Conservation (phyloP, 768 basidiomycete species). For the Dictyophora rubrovolvata region DNA sequence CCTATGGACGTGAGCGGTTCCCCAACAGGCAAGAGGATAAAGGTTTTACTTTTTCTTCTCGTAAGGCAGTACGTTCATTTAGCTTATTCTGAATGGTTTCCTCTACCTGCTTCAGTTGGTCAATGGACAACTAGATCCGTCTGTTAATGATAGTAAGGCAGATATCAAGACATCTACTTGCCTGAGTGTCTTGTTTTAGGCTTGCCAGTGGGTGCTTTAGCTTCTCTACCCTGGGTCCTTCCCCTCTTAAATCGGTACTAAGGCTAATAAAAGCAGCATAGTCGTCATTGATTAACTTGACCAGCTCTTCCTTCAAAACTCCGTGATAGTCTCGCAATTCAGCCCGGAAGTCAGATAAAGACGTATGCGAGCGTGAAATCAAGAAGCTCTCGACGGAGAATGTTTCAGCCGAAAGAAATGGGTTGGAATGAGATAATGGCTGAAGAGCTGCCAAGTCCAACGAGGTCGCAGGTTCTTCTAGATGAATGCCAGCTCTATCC, state of each 20-base stretch:
- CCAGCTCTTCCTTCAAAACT: constrained; percentile 82
- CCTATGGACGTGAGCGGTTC: constrained; percentile 31
- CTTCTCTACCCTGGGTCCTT: constrained; percentile 59
- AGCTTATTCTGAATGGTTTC: constrained; percentile 71
- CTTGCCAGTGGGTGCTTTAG: constrained; percentile 58
- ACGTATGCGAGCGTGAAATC: constrained; percentile 67
- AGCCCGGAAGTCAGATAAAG: constrained; percentile 75
- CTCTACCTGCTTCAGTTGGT: constrained; percentile 53
- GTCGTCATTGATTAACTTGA: constrained; percentile 93
- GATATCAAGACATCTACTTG: constrained; percentile 27
- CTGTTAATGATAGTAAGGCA: constrained; percentile 6
- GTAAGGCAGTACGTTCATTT: constrained; percentile 56
- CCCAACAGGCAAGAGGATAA: background rate
- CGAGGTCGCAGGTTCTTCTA: background rate
- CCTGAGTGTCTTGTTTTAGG: constrained; percentile 58
- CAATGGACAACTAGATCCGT: constrained; percentile 14
- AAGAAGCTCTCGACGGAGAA: constrained; percentile 87
- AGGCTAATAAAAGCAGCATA: constrained; percentile 97
- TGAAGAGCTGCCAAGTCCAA: constrained; percentile 25
- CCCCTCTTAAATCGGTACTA: constrained; percentile 84
- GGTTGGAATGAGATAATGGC: constrained; percentile 75
- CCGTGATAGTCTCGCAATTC: constrained; percentile 83
- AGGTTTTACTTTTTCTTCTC: constrained; percentile 71
- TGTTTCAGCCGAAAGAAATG: constrained; percentile 51
- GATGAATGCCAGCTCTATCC: background rate